Percentiles rank a stretch among this genome's conserved stretches.
Conservation (phyloP, 768 basidiomycete species). For the Amanita brunnescens region DNA sequence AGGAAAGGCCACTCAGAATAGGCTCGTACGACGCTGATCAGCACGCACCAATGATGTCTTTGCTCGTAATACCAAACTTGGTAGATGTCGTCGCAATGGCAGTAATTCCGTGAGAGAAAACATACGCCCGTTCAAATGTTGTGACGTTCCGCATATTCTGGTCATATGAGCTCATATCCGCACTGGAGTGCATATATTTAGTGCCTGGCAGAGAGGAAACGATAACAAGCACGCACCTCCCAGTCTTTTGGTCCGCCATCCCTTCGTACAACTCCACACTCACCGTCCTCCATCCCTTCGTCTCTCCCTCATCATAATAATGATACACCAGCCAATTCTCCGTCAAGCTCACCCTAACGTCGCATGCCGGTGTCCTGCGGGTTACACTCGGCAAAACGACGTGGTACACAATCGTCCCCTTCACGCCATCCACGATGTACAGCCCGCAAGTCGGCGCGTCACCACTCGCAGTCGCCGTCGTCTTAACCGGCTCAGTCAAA, state of each 20-base stretch:
- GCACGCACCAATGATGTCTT: constrained; percentile 74
- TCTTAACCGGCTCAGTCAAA: constrained; percentile 34
- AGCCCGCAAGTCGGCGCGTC: constrained; percentile 41
- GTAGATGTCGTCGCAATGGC: constrained; percentile 72
- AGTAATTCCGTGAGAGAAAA: constrained; percentile 60
- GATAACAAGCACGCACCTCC: constrained; percentile 43
- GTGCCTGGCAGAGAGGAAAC: not conserved
- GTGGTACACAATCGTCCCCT: constrained; percentile 70
- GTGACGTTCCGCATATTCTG: constrained; percentile 43
- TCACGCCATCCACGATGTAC: constrained; percentile 71
- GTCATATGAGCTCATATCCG: constrained; percentile 38
- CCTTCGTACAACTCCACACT: constrained; percentile 91
- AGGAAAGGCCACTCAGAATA: no score
- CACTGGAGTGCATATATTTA: constrained; percentile 21
- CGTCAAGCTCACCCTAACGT: constrained; percentile 57
- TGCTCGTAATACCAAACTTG: constrained; percentile 80
- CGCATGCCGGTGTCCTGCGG: constrained; percentile 34
- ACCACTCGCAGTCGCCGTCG: not conserved
- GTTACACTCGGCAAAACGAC: constrained; percentile 38
- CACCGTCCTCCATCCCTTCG: constrained; percentile 67
- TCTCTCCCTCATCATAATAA: constrained; percentile 59
- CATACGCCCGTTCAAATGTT: constrained; percentile 60
- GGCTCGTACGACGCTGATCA: no score
- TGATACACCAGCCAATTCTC: constrained; percentile 95
- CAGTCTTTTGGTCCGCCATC: constrained; percentile 55